These are phyloP conservation scores for Beauveria sp. DNA, from an alignment of 2,329 filamentous ascomycete species.

Conservation along the genomic window DNA sequence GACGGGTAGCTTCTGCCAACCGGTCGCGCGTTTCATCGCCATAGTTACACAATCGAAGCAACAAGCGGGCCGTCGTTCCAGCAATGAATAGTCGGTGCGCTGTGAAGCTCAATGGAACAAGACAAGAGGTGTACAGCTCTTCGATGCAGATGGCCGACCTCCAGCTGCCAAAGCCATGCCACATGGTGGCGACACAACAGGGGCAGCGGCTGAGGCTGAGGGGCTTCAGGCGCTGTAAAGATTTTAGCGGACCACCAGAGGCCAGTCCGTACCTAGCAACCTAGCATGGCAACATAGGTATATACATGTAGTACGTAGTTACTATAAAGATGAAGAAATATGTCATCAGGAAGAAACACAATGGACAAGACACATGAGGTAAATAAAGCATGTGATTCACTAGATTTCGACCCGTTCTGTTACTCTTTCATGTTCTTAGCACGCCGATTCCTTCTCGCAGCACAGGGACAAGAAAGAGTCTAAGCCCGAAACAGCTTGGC, in stretches of 20 bases:
- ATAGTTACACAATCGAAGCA: conserved; percentile 16
- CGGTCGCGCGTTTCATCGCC: conserved; percentile 46
- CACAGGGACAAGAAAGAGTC: neutral
- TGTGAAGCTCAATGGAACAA: neutral
- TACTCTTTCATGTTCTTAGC: neutral
- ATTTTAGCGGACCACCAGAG: neutral
- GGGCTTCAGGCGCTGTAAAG: neutral
- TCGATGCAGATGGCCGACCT: neutral
- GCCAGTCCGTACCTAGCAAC: neutral
- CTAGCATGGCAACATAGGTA: too few relatives aligned
- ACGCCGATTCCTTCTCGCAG: neutral
- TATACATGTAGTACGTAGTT: too few relatives aligned
- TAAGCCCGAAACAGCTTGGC: conserved; percentile 8
- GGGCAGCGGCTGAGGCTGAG: neutral
- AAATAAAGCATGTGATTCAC: too few relatives aligned
- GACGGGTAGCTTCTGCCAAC: conserved; percentile 84
- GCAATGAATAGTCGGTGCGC: neutral
- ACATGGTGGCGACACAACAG: neutral
- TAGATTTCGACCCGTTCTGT: neutral
- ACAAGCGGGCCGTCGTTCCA: neutral
- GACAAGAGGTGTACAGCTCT: neutral
- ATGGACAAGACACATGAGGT: too few relatives aligned
- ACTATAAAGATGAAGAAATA: too few relatives aligned
- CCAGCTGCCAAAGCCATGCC: neutral
- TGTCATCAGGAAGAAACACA: too few relatives aligned